phyloP scores from a whole-genome alignment of 2,329 filamentous ascomycete genomes.

The Fusarium miscanthi region DNA sequence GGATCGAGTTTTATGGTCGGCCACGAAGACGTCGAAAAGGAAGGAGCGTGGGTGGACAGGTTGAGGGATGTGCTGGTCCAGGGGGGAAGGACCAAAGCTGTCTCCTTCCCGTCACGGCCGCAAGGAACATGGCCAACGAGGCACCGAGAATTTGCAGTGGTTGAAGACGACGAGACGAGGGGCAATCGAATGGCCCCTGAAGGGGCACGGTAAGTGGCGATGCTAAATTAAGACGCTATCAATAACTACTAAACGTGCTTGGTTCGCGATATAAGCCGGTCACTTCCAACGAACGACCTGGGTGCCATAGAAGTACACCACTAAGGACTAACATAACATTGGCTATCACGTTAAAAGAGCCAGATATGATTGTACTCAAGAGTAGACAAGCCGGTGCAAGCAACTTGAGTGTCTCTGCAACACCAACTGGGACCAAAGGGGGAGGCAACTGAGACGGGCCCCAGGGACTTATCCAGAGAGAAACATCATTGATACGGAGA shows the following conservation, averaged over 20 bases:
- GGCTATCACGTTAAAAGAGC: rapidly evolving
- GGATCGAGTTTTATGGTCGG: background rate
- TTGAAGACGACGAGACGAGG: background rate
- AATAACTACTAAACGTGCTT: background rate
- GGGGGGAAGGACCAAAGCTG: background rate
- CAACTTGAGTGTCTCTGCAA: background rate
- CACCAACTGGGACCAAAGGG: background rate
- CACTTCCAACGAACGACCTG: too few relatives aligned
- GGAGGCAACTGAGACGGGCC: background rate
- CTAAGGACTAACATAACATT: background rate
- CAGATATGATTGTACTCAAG: too few relatives aligned
- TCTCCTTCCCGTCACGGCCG: background rate
- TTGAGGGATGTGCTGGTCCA: background rate
- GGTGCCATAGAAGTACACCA: background rate
- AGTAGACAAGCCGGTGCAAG: background rate
- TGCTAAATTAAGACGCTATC: background rate
- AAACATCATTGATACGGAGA: too few relatives aligned
- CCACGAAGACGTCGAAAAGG: background rate
- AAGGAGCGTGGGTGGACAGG: background rate
- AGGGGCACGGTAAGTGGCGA: background rate
- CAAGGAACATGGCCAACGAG: background rate
- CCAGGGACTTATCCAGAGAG: background rate
- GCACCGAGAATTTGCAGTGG: background rate
- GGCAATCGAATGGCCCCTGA: background rate
- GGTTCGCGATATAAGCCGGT: too few relatives aligned